These are phyloP conservation scores for Wickerhamomyces bovis DNA, from an alignment of 805 yeast genomes.

Conservation along the genomic window DNA sequence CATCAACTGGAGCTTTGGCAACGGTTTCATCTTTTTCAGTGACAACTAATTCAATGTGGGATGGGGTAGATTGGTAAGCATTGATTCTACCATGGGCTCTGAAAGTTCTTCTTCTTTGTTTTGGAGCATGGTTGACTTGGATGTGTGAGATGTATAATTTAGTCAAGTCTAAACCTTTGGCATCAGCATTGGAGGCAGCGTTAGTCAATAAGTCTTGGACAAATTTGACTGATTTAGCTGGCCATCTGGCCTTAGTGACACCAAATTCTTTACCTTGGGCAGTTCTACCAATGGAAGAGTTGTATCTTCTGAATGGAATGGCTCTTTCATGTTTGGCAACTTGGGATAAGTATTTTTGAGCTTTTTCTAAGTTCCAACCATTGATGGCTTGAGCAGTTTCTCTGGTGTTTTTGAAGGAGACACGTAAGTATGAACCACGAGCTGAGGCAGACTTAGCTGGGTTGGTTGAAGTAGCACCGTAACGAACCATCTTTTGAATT, in stretches of 20 bases:
- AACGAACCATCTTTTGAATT: conserved; percentile 77
- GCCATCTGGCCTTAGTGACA: conserved; percentile 99
- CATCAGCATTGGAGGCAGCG: conserved; percentile 98
- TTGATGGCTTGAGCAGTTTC: conserved; percentile 97
- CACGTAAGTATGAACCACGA: conserved; percentile 99
- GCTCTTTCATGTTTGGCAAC: conserved; percentile 99
- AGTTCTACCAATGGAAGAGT: conserved; percentile 96
- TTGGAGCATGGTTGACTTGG: conserved; percentile 99
- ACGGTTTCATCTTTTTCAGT: conserved; percentile 94
- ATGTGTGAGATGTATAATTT: conserved; percentile 95
- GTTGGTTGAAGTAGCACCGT: conserved; percentile 98
- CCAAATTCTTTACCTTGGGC: conserved; percentile 99
- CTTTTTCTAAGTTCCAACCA: conserved; percentile 97
- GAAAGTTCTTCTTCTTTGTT: conserved; percentile 99
- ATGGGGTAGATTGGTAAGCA: conserved; percentile 98
- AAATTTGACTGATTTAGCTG: conserved; percentile 95
- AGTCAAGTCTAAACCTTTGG: conserved; percentile 96
- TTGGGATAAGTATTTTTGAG: conserved; percentile 91
- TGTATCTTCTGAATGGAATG: conserved; percentile 98
- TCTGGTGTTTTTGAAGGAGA: conserved; percentile 99
- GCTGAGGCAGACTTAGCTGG: conserved; percentile 99
- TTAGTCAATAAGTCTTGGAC: conserved; percentile 90
- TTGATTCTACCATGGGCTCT: conserved; percentile 99
- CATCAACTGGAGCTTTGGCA: conserved; percentile 79
- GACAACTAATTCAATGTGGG: conserved; percentile 95